A percentile compares a stretch with the other conserved stretches of the same genome.
These are phyloP conservation scores for Aureobasidium pullulans DNA, from an alignment of 2,329 filamentous ascomycete species.

Conservation along the genomic window DNA sequence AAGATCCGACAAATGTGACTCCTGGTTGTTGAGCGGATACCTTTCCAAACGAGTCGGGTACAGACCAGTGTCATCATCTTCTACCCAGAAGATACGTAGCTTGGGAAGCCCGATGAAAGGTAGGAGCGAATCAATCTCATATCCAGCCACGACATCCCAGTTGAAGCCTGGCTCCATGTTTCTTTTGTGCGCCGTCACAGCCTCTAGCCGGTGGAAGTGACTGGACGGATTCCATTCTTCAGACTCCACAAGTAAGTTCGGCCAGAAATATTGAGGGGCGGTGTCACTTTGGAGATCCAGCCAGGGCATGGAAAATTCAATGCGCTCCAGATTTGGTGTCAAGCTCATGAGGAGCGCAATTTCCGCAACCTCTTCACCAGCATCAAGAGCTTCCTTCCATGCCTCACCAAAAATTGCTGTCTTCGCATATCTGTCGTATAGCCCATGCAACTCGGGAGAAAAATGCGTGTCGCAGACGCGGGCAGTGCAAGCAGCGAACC, in stretches of 20 bases:
- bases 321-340: constrained; percentile 3
- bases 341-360: not conserved
- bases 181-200: constrained; percentile 1
- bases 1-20: not conserved
- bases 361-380: not conserved
- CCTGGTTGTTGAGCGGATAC: not conserved
- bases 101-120: not conserved
- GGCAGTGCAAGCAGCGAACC: not conserved
- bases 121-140: not conserved
- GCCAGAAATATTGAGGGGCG: not conserved
- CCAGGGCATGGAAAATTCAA: not conserved
- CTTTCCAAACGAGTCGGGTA: not conserved
- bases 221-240: not conserved
- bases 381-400: not conserved
- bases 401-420: not conserved
- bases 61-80: not conserved
- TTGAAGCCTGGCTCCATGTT: not conserved
- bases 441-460: not conserved
- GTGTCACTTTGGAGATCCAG: not conserved
- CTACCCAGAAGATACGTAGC: not conserved
- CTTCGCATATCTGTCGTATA: not conserved
- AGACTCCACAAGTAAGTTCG: not conserved
- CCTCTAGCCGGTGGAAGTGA: not conserved
- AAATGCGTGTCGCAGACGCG: not conserved
- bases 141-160: not conserved